A percentile compares a stretch with the other conserved stretches of the same genome.
Evolutionary conservation across 805 yeast genomes (phyloP).

Genomic region (Zygosaccharomyces kombuchaensis): DNA sequence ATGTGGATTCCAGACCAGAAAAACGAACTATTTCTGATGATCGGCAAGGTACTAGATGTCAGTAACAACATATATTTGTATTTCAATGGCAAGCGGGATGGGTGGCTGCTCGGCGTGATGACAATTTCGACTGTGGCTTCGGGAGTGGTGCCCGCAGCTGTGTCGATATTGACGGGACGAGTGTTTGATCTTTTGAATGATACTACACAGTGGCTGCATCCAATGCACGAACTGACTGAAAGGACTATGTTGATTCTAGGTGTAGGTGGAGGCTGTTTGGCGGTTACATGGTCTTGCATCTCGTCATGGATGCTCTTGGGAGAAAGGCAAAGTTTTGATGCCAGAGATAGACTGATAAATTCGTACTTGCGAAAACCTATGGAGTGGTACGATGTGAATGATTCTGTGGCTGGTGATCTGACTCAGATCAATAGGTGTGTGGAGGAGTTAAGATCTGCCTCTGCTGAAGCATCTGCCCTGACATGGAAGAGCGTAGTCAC

Average conservation of each 20-base stretch:
- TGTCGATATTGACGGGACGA: constrained; percentile 62
- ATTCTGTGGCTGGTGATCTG: constrained; percentile 56
- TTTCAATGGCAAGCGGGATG: constrained; percentile 23
- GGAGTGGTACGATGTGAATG: constrained; percentile 60
- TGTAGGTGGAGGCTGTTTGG: constrained; percentile 44
- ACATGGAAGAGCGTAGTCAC: constrained; percentile 52
- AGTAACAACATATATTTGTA: constrained; percentile 22
- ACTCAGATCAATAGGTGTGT: constrained; percentile 66
- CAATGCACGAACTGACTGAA: constrained; percentile 33
- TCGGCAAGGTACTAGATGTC: neutral
- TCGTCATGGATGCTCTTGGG: constrained; percentile 65
- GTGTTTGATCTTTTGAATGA: constrained; percentile 47
- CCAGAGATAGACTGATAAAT: constrained; percentile 44
- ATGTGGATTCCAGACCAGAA: neutral
- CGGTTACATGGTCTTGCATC: constrained; percentile 51
- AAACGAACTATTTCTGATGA: neutral
- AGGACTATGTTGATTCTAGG: constrained; percentile 41
- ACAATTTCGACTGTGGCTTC: constrained; percentile 41
- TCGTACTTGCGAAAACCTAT: constrained; percentile 45
- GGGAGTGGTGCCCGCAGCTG: constrained; percentile 57
- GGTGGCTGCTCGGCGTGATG: constrained; percentile 28
- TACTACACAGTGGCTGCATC: constrained; percentile 13
- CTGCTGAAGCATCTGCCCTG: constrained; percentile 62
- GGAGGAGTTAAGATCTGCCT: constrained; percentile 66
- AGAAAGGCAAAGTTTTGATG: constrained; percentile 59